Base-by-base conservation (phyloP, 257 asterid genomes). In the Nicotiana attenuata region DNA sequence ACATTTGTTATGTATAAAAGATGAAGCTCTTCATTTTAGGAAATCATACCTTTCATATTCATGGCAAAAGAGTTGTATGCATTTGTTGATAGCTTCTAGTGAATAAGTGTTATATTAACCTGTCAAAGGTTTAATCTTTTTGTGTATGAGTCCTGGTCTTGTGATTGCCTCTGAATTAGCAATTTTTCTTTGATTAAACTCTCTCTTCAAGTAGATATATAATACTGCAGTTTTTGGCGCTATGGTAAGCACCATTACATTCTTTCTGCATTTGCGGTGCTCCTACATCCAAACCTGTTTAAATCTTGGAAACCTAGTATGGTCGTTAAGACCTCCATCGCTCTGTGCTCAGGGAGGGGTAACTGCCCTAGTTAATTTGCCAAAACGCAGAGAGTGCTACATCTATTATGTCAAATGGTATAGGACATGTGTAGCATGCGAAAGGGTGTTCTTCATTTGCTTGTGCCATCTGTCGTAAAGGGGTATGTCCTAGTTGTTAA, bases 21-120 rank as follows among this genome's bases (percentile, higher is more conserved):
- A 71, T 69, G 45, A 73, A 73, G 61, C 29, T 73, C 45, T 73
- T 47, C 61, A 73, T 24, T 57, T 73, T 47, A 3, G 79, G 61
- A 73, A 73, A 47, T 3, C 50, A 22, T 73, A 47, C 79, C 79
- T 24, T 73, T 47, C 61, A 14, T 47, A 47, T 47, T 73, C 38
- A 24, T 24, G 61, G 22, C 26, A 33, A 22, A 47, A 71, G 35
- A 69, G 56, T 20, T 69, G 57, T 38, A 69, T 10, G 33, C 77
- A 35, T 69, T 71, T 45, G 38, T 71, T 71, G 78, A 45, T 71
- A 22, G 78, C 59, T 71, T 71, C 78, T 71, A 45, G 22, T 71
- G 79, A 24, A 26, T 73, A 47, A 24, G 24, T 28, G 24, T 73
- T 38, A 47, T 73, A 73, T 24, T 14, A 14, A 47, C 79, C 24